Conservation (phyloP, 2,329 filamentous ascomycete genomes). For the Sphaerostilbella broomeana region DNA sequence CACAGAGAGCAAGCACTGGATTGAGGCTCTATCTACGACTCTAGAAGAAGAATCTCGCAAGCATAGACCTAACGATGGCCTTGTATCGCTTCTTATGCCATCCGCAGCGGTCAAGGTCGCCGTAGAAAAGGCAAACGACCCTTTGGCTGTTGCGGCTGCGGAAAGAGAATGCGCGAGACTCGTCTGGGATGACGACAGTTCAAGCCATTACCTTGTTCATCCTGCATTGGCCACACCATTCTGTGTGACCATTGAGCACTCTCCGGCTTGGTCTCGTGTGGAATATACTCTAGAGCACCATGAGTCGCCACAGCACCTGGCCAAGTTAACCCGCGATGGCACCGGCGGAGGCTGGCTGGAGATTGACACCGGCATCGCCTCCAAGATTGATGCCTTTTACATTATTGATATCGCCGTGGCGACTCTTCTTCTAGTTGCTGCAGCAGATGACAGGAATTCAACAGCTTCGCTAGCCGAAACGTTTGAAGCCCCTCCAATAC, state of each 20-base stretch:
- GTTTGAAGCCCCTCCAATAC: constrained; percentile 52
- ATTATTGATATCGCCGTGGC: constrained; percentile 56
- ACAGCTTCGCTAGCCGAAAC: constrained; percentile 36
- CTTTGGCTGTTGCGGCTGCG: constrained; percentile 53
- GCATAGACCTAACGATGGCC: constrained; percentile 52
- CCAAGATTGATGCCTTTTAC: constrained; percentile 54
- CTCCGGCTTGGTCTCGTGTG: constrained; percentile 51
- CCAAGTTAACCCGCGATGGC: constrained; percentile 53
- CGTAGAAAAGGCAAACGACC: constrained; percentile 53
- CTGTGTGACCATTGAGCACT: constrained; percentile 52
- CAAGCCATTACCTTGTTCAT: constrained; percentile 56
- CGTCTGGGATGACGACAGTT: constrained; percentile 61
- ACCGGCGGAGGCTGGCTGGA: constrained; percentile 55
- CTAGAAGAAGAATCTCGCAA: constrained; percentile 49
- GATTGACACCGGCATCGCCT: constrained; percentile 53
- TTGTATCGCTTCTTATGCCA: constrained; percentile 64
- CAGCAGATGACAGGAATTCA: constrained; percentile 46
- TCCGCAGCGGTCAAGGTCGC: constrained; percentile 57
- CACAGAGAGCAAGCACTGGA: constrained; percentile 44
- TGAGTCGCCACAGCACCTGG: constrained; percentile 54
- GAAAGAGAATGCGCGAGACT: constrained; percentile 64
- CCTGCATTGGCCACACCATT: constrained; percentile 58
- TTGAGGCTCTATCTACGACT: constrained; percentile 51
- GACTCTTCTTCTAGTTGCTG: constrained; percentile 53
- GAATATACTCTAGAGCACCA: constrained; percentile 61